These are phyloP conservation scores for Chloromonas sp. DNA, from an alignment of 163 green algal genomes.

Conservation along the genomic window DNA sequence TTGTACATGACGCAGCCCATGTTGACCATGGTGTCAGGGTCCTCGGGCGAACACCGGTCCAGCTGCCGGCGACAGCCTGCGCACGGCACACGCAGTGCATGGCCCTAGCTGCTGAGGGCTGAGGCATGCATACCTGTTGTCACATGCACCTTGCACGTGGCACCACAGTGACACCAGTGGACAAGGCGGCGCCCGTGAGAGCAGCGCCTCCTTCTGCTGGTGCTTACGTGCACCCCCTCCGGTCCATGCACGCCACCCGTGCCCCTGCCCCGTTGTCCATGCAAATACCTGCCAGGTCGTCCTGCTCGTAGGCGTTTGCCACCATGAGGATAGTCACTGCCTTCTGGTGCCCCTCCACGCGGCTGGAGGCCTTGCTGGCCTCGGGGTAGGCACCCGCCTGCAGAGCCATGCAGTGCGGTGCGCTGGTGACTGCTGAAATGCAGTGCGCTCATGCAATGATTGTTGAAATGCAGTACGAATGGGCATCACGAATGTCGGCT, in stretches of 20 bases:
- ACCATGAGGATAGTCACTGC: constrained; percentile 50
- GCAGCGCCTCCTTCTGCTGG: too few relatives aligned
- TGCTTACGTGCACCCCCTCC: too few relatives aligned
- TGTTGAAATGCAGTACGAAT: too few relatives aligned
- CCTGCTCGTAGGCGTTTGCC: constrained; percentile 65
- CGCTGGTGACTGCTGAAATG: background rate
- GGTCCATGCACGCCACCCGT: too few relatives aligned
- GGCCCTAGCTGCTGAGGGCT: too few relatives aligned
- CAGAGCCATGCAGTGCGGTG: background rate
- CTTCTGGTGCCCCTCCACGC: constrained; percentile 41
- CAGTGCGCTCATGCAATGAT: too few relatives aligned
- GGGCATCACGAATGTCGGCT: too few relatives aligned
- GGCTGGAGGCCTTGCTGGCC: constrained; percentile 47
- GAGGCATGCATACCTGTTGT: too few relatives aligned
- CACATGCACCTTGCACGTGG: too few relatives aligned
- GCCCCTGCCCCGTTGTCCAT: too few relatives aligned
- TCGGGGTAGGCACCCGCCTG: constrained; percentile 66
- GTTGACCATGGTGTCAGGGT: constrained; percentile 55
- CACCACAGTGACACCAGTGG: too few relatives aligned
- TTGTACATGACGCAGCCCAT: constrained; percentile 73
- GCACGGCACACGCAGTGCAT: background rate
- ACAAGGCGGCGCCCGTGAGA: too few relatives aligned
- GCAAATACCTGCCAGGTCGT: constrained; percentile 45
- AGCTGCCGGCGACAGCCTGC: constrained; percentile 56
- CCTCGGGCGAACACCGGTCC: constrained; percentile 43